These are phyloP conservation scores for Colletotrichum spaethianum DNA, from an alignment of 2,329 filamentous ascomycete species.

Conservation along the genomic window DNA sequence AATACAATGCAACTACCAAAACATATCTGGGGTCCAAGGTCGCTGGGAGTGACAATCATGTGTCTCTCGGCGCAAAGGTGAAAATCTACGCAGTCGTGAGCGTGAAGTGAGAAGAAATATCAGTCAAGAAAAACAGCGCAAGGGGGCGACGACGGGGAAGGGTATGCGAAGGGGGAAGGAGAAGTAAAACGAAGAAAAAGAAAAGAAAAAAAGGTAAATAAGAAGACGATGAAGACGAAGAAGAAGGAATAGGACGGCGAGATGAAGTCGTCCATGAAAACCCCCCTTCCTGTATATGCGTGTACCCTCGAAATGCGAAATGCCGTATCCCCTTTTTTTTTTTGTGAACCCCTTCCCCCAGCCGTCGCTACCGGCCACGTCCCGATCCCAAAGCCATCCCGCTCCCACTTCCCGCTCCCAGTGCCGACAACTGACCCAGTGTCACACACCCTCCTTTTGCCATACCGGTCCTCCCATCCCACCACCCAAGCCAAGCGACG, in stretches of 20 bases:
- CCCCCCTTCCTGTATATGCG: slow-evolving; percentile 8
- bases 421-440: not conserved
- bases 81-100: not conserved
- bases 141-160: not conserved
- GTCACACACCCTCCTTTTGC: not conserved
- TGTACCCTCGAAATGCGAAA: slow-evolving; percentile 11
- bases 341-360: slow-evolving; percentile 2
- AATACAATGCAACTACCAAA: not conserved
- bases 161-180: not conserved
- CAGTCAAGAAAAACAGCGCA: not conserved
- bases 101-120: too few relatives aligned
- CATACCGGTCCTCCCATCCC: not conserved
- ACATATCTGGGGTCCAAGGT: not conserved
- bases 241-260: not conserved
- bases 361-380: not conserved
- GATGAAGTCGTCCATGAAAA: not conserved
- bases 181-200: not conserved
- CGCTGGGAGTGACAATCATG: not conserved
- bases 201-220: too few relatives aligned
- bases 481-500: not conserved
- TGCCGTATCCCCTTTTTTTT: slow-evolving; percentile 10
- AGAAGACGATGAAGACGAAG: too few relatives aligned
- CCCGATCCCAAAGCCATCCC: not conserved
- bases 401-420: not conserved
- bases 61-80: not conserved